Base-by-base conservation (phyloP, 306 rosid species). In the Cyamopsis tetragonoloba region DNA sequence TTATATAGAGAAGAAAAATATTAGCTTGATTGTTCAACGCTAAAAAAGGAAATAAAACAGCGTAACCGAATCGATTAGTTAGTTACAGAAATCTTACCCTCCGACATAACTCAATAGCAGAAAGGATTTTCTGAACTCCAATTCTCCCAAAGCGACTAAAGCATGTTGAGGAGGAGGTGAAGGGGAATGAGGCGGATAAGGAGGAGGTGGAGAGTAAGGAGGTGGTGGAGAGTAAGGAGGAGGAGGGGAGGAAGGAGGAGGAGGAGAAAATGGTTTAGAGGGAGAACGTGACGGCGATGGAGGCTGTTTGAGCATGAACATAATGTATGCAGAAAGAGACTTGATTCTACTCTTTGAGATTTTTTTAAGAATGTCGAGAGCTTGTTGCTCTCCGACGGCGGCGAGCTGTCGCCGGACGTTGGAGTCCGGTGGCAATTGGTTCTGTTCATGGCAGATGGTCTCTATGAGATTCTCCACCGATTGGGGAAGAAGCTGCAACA, bases 111-210 rank as follows among this genome's bases (percentile, higher is more conserved):
- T 85, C 20, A 88, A 38, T 1, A 91, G 39, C 23, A 91, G 66
- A 66, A 91, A 91, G 6, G 89, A 86, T 49, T 74, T 88, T 18
- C 88, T 70, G 62, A 88, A 91, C 28, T 91, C 95, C 3, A 91
- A 76, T 35, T 88, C 96, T 14, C 91, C 96, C 47, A 89, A 68
- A 27, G 95, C 96, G 31, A 38, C 4, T 0, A 28, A 2, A 4
- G 8, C 11, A n/a, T 0, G 50, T 6, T 14, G 35, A 24, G 19
- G 28, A 2, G 20, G 9, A 34, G 12, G 38, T 6, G 24, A 6
- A 3, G 12, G 24, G 32, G 7, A 4, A 0, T 14, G 41, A 35
- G 41, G 41, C 2, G 19, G 47, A 3, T n/a, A n/a, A n/a, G 26
- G 14, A 1, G 27, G 20, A 6, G 1, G 44, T 3, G 8, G 6